phyloP scores from a whole-genome alignment of 306 rosid species.

The Pachyrhizus erosus region DNA sequence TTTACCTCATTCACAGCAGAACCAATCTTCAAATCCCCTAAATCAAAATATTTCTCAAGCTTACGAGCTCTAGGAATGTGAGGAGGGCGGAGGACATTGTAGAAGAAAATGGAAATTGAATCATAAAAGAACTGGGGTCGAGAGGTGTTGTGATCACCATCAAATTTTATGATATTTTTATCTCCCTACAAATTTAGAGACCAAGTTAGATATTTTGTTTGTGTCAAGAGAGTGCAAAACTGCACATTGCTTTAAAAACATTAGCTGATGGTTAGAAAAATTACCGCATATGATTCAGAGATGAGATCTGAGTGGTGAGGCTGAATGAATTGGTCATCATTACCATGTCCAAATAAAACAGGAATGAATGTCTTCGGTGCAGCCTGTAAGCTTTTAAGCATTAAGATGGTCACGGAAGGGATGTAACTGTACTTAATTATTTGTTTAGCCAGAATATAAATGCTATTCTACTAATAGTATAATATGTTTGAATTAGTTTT shows the following conservation, averaged over 20 bases:
- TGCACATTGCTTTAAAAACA: slow-evolving; percentile 1
- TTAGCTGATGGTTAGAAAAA: slow-evolving; percentile 26
- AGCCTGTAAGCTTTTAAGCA: slow-evolving; percentile 60
- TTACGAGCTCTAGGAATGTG: slow-evolving; percentile 61
- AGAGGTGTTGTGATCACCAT: slow-evolving; percentile 95
- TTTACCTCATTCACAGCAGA: slow-evolving; percentile 77
- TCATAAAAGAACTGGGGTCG: slow-evolving; percentile 94
- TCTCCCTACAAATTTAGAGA: slow-evolving; percentile 71
- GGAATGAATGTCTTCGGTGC: slow-evolving; percentile 87
- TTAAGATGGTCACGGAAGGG: slow-evolving; percentile 39
- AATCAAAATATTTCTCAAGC: slow-evolving; percentile 76
- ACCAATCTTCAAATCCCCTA: slow-evolving; percentile 74
- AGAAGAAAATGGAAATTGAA: slow-evolving; percentile 90
- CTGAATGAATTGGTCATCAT: slow-evolving; percentile 78
- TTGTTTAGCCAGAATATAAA: slow-evolving; percentile 20
- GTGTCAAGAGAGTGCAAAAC: slow-evolving; percentile 6
- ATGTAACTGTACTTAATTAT: slow-evolving; percentile 18
- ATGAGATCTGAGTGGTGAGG: slow-evolving; percentile 83
- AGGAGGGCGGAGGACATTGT: slow-evolving; percentile 89
- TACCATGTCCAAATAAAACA: slow-evolving; percentile 93
- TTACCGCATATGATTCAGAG: slow-evolving; percentile 75
- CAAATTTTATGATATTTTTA: slow-evolving; percentile 80
- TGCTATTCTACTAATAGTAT: neutral
- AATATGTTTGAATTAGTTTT: neutral
- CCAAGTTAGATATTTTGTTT: slow-evolving; percentile 28